Evolutionary conservation across 768 basidiomycete genomes (phyloP), one percentile per base, ranked within the genome.

Genomic region (Rubroboletus pulcherrimus): DNA sequence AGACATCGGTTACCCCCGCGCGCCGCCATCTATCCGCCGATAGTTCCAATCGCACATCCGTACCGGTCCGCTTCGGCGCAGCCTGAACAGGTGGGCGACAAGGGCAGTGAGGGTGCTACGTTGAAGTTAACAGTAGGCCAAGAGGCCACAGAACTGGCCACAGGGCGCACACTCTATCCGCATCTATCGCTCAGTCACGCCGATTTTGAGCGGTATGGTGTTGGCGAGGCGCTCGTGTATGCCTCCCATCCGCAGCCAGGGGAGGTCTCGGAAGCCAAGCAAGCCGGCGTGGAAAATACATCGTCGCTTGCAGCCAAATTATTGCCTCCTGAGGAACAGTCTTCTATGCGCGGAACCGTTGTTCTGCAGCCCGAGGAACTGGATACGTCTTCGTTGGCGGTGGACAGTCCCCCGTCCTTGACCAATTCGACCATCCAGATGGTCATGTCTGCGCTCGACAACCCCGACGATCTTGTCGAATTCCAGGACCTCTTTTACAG

Each of bases 401-500:
- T 57, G 30, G 51, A 40, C 39, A 55, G 41, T 21, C 45, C 55
- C 19, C 54, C 59, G 10, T 64, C 61, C 54, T 75, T 65, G 59
- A 75, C 66, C 63, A 40, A 78, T 11, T 82, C 82, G 24, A 66
- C 67, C 2, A 57, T 70, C 15, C 68, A 62, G 40, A 61, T 70
- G 66, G 66, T 64, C 31, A 53, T 68, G 26, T 79, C 78, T n/a
- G 78, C 78, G 3, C 71, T 89, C 35, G 80, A 82, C 10, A 78
- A 75, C 53, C 77, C 80, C 0, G 84, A 86, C 53, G 87, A 90
- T 59, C 74, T 90, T 7, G 86, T 88, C n/a, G 77, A 80, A 11
- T 91, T 87, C 74, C 81, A 81, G 37, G 86, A 90, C 63, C 74
- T 91, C 8, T 91, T 91, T 70, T 90, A 86, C 66, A 75, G 74